These are phyloP conservation scores for Talaromyces ruber DNA, from an alignment of 495 filamentous ascomycete genomes.

Conservation along the genomic window DNA sequence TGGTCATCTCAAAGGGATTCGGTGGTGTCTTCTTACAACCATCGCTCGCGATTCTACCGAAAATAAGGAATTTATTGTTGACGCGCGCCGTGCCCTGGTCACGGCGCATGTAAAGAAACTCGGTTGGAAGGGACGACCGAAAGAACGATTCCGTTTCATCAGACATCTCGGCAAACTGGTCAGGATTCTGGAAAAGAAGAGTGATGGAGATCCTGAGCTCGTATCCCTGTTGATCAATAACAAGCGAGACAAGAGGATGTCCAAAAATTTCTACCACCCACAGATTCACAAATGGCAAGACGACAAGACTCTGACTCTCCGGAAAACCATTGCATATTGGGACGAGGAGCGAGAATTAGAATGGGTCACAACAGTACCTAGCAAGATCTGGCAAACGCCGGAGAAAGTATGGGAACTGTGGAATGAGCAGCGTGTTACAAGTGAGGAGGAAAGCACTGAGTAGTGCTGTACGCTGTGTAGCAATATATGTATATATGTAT, in stretches of 20 bases:
- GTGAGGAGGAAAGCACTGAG: neutral
- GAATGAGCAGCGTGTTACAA: slow-evolving; percentile 9
- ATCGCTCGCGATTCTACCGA: slow-evolving; percentile 23
- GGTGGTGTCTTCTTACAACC: slow-evolving; percentile 34
- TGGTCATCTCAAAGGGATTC: slow-evolving; percentile 25
- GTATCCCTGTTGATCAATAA: slow-evolving; percentile 6
- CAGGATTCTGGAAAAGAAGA: slow-evolving; percentile 17
- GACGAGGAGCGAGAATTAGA: slow-evolving; percentile 26
- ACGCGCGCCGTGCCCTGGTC: slow-evolving; percentile 19
- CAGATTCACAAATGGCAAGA: slow-evolving; percentile 9
- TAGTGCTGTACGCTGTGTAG: neutral
- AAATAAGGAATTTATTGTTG: slow-evolving; percentile 23
- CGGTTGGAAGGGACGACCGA: neutral
- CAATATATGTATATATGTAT: neutral
- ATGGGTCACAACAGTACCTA: slow-evolving; percentile 7
- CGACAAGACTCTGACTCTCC: slow-evolving; percentile 7
- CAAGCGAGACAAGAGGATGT: slow-evolving; percentile 4
- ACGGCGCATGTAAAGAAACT: slow-evolving; percentile 7
- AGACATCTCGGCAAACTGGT: slow-evolving; percentile 12
- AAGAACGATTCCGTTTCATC: slow-evolving; percentile 2
- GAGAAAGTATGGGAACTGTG: slow-evolving; percentile 8
- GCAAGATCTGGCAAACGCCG: slow-evolving; percentile 8
- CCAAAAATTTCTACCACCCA: slow-evolving; percentile 9
- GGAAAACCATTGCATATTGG: slow-evolving; percentile 12
- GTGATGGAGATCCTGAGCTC: slow-evolving; percentile 10